Evolutionary conservation across 768 basidiomycete genomes (phyloP).

Genomic region (Megacollybia marginata): DNA sequence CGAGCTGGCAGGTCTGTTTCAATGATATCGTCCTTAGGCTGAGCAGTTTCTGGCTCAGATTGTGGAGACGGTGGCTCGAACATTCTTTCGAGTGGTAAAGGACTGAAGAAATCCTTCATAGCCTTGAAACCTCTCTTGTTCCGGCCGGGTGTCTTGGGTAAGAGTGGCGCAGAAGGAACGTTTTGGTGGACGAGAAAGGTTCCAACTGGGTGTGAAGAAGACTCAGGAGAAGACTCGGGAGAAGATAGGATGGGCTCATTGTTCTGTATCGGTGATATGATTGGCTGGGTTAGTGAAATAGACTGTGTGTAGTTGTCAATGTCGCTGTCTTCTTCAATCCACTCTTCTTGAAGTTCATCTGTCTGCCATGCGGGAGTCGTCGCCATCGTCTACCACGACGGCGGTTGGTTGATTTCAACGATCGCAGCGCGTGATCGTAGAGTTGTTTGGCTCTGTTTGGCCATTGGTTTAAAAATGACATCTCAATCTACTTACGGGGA

Average conservation of each 20-base stretch:
- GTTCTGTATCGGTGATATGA: conserved; percentile 46
- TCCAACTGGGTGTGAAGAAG: conserved; percentile 35
- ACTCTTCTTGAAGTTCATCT: conserved; percentile 87
- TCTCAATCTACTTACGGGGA: too few relatives aligned
- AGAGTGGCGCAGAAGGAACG: conserved; percentile 41
- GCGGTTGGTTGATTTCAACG: not conserved
- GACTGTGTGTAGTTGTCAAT: conserved; percentile 27
- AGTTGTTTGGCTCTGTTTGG: not conserved
- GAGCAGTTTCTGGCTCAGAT: not conserved
- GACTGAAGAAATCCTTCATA: conserved; percentile 83
- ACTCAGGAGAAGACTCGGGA: conserved; percentile 17
- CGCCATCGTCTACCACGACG: not conserved
- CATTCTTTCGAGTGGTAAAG: conserved; percentile 81
- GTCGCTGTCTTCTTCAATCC: conserved; percentile 59
- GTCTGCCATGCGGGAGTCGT: conserved; percentile 71
- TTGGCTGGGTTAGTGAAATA: conserved; percentile 52
- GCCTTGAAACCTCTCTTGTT: conserved; percentile 38
- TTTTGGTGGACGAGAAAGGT: conserved; percentile 77
- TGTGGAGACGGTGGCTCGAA: conserved; percentile 85
- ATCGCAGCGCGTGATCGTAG: not conserved
- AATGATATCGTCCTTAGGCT: conserved; percentile 33
- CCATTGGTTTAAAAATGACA: not conserved
- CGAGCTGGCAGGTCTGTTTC: conserved; percentile 44
- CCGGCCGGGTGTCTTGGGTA: conserved; percentile 60
- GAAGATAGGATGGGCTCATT: conserved; percentile 19